Evolutionary conservation across 2,329 filamentous ascomycete species (phyloP).

Genomic region (Ceratocystis smalleyi): DNA sequence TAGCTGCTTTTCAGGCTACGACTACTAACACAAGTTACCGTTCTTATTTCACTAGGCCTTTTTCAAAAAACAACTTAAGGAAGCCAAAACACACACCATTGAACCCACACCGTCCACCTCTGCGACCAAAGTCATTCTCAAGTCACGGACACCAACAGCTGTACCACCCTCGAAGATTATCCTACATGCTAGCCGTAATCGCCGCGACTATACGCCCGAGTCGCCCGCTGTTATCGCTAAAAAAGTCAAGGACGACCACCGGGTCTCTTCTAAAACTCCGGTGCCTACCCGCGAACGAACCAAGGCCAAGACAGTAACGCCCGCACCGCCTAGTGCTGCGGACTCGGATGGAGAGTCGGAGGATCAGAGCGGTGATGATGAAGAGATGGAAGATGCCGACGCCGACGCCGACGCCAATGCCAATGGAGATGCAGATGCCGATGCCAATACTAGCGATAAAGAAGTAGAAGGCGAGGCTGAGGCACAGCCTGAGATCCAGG

Average conservation of each 20-base stretch:
- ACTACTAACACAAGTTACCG: neutral
- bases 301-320: conserved; percentile 8
- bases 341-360: conserved; percentile 4
- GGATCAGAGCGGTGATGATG: neutral
- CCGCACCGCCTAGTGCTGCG: neutral
- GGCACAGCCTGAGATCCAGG: neutral
- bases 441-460: neutral
- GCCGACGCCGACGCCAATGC: neutral
- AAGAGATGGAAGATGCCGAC: conserved; percentile 1
- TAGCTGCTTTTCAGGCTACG: neutral
- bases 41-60: conserved; percentile 30
- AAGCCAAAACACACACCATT: conserved; percentile 55
- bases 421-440: neutral
- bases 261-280: neutral
- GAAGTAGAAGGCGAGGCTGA: conserved; percentile 1
- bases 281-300: conserved; percentile 11
- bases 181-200: conserved; percentile 42
- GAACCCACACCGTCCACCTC: conserved; percentile 41
- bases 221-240: neutral
- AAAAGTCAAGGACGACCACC: neutral
- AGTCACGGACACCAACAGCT: conserved; percentile 11
- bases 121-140: conserved; percentile 29
- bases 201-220: conserved; percentile 8
- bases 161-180: conserved; percentile 40
- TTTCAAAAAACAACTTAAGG: conserved; percentile 51